Conservation (phyloP, 805 yeast genomes). For the Starmerella sp. region DNA sequence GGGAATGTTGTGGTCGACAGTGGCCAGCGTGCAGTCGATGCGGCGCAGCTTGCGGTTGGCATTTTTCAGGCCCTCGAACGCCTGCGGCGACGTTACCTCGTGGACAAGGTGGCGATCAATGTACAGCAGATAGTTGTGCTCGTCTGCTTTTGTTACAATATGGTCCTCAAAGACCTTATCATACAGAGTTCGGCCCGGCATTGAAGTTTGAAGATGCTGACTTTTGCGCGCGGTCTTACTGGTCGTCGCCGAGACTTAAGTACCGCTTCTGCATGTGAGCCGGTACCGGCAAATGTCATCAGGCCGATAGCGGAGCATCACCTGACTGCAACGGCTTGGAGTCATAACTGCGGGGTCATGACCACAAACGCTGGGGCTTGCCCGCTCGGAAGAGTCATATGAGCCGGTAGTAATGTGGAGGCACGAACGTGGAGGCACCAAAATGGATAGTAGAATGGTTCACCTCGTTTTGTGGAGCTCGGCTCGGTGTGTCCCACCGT, state of each 20-base stretch:
- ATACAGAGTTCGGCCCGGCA: conserved; percentile 54
- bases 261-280: background rate
- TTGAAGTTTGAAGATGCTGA: conserved; percentile 7
- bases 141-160: conserved; percentile 77
- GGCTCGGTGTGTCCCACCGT: too few relatives aligned
- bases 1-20: conserved; percentile 96
- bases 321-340: background rate
- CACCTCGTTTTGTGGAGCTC: too few relatives aligned
- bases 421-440: too few relatives aligned
- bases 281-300: background rate
- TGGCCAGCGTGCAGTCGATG: conserved; percentile 81
- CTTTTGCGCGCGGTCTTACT: conserved; percentile 6
- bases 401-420: too few relatives aligned
- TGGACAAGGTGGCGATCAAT: conserved; percentile 96
- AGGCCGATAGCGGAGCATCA: background rate
- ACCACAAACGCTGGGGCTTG: background rate
- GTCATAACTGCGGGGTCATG: background rate
- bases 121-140: conserved; percentile 75
- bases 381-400: too few relatives aligned
- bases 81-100: conserved; percentile 98
- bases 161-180: conserved; percentile 96
- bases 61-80: conserved; percentile 85
- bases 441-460: too few relatives aligned
- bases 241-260: background rate
- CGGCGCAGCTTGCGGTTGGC: conserved; percentile 88